Percentiles rank a stretch among this genome's conserved stretches.
phyloP scores from a whole-genome alignment of 257 asterid genomes.

The Fraxinus anomala region DNA sequence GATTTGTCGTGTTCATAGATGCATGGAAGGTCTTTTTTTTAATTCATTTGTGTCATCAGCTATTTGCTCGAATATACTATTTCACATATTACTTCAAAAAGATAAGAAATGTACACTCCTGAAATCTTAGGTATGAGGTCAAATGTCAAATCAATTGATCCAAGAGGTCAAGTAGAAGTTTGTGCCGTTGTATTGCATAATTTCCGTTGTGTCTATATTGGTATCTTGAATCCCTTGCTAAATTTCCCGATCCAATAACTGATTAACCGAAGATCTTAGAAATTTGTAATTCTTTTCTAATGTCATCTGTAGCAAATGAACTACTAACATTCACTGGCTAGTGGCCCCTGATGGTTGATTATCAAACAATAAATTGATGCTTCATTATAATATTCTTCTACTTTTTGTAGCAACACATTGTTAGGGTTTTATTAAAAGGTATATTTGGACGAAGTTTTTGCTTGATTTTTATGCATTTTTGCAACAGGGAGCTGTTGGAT shows the following conservation, averaged over 20 bases:
- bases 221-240: conserved; percentile 11
- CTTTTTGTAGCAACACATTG: background rate
- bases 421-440: background rate
- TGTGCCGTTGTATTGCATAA: conserved; percentile 5
- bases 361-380: background rate
- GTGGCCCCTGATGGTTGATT: conserved; percentile 1
- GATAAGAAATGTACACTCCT: background rate
- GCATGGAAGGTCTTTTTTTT: background rate
- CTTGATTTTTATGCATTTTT: conserved; percentile 15
- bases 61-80: conserved; percentile 7
- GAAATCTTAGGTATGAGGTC: no score
- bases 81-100: conserved; percentile 5
- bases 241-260: background rate
- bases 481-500: conserved; percentile 97
- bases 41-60: conserved; percentile 4
- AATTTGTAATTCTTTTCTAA: background rate
- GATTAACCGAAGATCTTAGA: background rate
- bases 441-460: background rate
- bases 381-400: background rate
- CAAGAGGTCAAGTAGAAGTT: background rate
- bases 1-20: background rate
- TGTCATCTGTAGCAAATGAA: background rate
- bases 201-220: background rate
- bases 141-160: no score
- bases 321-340: background rate